A percentile compares a stretch with the other conserved stretches of the same genome.
These are phyloP conservation scores for Calonectria naviculata DNA, from an alignment of 2,329 filamentous ascomycete species.

Conservation along the genomic window DNA sequence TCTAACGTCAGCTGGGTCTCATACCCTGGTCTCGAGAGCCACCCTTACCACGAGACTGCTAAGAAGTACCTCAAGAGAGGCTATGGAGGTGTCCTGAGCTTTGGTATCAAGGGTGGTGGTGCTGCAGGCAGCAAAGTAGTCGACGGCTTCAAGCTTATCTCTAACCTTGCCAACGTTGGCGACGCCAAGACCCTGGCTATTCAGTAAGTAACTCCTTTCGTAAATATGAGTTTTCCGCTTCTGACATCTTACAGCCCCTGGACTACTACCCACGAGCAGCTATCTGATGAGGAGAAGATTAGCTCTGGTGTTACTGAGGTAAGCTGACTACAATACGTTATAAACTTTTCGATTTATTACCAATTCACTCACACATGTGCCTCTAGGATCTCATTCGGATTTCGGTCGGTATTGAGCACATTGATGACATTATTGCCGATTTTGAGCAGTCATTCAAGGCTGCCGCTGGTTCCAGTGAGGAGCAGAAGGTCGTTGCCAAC, in stretches of 20 bases:
- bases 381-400: slow-evolving; percentile 87
- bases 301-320: slow-evolving; percentile 85
- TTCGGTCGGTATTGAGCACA: slow-evolving; percentile 95
- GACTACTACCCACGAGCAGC: slow-evolving; percentile 94
- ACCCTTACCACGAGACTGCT: slow-evolving; percentile 81
- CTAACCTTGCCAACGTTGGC: slow-evolving; percentile 95
- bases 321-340: slow-evolving; percentile 27
- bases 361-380: not conserved
- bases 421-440: slow-evolving; percentile 96
- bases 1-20: slow-evolving; percentile 92
- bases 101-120: slow-evolving; percentile 91
- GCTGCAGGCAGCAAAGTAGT: slow-evolving; percentile 88
- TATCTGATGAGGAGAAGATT: slow-evolving; percentile 82
- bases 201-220: slow-evolving; percentile 59
- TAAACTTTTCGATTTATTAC: too few species aligned
- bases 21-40: slow-evolving; percentile 88
- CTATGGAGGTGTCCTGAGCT: slow-evolving; percentile 90
- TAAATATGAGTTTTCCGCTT: not conserved
- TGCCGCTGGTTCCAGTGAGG: slow-evolving; percentile 56
- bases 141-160: slow-evolving; percentile 94
- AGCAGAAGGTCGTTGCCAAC: slow-evolving; percentile 33
- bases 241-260: slow-evolving; percentile 67
- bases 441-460: slow-evolving; percentile 90
- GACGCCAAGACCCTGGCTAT: slow-evolving; percentile 96
- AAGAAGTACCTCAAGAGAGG: slow-evolving; percentile 89